Percentiles rank a stretch among this genome's conserved stretches.
phyloP scores from a whole-genome alignment of 2,329 filamentous ascomycete genomes.

The Escovopsis sp. region DNA sequence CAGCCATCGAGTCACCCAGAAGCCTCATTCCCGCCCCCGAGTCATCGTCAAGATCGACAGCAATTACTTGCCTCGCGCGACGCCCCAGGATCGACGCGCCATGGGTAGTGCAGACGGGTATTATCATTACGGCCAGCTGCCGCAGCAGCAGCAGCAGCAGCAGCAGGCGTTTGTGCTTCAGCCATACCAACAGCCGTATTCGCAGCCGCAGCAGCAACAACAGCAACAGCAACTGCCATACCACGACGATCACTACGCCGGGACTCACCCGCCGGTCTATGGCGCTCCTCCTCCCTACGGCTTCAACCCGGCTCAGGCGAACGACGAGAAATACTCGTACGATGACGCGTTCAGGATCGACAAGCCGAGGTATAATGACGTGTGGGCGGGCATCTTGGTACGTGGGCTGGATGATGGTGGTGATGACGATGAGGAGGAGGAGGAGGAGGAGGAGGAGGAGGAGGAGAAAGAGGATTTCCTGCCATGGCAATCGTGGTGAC shows the following conservation, averaged over 20 bases:
- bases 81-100: constrained; percentile 2
- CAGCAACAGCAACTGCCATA: constrained; percentile 7
- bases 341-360: constrained; percentile 71
- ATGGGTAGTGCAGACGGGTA: constrained; percentile 23
- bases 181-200: constrained; percentile 1
- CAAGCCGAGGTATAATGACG: constrained; percentile 75
- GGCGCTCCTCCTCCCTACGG: constrained; percentile 17
- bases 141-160: constrained; percentile 5
- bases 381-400: constrained; percentile 74
- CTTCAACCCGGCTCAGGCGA: constrained; percentile 21
- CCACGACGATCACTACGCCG: constrained; percentile 2
- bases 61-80: neutral
- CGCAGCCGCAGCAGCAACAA: constrained; percentile 3
- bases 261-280: constrained; percentile 12
- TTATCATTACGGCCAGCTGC: constrained; percentile 12
- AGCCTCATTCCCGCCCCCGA: too few relatives aligned
- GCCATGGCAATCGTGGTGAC: neutral
- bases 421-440: too few relatives aligned
- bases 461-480: neutral
- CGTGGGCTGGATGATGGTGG: too few relatives aligned
- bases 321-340: constrained; percentile 43
- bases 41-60: neutral
- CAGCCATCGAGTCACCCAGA: too few relatives aligned
- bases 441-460: too few relatives aligned
- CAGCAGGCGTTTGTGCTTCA: constrained; percentile 2